A percentile compares a stretch with the other conserved stretches of the same genome.
Evolutionary conservation across 208 protist genomes (phyloP).

Genomic region (Crithidia brevicula): DNA sequence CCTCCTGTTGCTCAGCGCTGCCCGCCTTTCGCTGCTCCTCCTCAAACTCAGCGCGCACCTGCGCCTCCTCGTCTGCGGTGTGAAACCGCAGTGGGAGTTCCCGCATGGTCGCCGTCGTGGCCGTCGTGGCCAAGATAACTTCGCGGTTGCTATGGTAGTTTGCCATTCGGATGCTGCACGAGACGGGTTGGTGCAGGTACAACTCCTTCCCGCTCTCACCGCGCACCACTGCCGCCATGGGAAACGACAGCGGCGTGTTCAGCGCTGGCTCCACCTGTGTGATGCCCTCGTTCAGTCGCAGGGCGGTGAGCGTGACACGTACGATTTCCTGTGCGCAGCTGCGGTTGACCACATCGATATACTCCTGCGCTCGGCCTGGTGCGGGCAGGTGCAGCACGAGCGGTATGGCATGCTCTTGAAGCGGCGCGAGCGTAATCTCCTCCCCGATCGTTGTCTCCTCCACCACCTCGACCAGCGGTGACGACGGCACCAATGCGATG

Average conservation of each 20-base stretch:
- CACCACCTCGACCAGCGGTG: slow-evolving; percentile 33
- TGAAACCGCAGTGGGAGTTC: slow-evolving; percentile 35
- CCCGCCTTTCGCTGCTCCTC: slow-evolving; percentile 29
- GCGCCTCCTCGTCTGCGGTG: slow-evolving; percentile 23
- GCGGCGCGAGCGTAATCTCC: slow-evolving; percentile 44
- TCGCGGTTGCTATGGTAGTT: slow-evolving; percentile 35
- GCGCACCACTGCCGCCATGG: slow-evolving; percentile 31
- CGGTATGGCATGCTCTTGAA: slow-evolving; percentile 46
- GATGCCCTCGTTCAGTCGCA: slow-evolving; percentile 45
- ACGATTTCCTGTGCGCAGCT: slow-evolving; percentile 72
- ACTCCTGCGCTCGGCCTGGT: slow-evolving; percentile 62
- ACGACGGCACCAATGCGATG: slow-evolving; percentile 38
- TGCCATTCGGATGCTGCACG: slow-evolving; percentile 29
- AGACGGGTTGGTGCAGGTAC: slow-evolving; percentile 35
- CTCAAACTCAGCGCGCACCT: slow-evolving; percentile 22
- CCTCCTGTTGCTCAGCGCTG: neutral
- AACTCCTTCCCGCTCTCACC: slow-evolving; percentile 23
- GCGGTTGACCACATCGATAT: slow-evolving; percentile 63
- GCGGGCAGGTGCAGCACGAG: slow-evolving; percentile 50
- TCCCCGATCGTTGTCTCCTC: slow-evolving; percentile 26
- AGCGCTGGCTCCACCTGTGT: slow-evolving; percentile 26
- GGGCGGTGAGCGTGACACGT: slow-evolving; percentile 40
- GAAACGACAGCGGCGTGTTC: slow-evolving; percentile 30
- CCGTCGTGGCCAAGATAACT: slow-evolving; percentile 20
- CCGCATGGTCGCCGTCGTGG: slow-evolving; percentile 8